Evolutionary conservation across 1,284 basidiomycete species (phyloP).

Genomic region (Trichosporon coremiiforme): DNA sequence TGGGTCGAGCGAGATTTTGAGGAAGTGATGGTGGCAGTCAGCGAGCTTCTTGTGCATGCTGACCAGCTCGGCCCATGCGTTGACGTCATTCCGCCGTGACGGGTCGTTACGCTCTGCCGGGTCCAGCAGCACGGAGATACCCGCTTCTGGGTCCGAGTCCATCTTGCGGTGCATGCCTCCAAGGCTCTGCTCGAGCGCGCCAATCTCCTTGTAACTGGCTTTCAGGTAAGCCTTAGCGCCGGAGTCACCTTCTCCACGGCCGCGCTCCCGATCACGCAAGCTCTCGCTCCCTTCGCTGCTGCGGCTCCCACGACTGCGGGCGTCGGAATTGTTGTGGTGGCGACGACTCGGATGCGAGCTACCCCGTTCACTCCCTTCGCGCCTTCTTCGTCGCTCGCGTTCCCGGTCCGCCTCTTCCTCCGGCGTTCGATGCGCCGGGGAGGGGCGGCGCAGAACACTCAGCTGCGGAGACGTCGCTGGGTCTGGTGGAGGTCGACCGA

Average conservation of each 20-base stretch:
- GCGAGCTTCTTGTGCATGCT: constrained; percentile 63
- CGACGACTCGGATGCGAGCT: constrained; percentile 35
- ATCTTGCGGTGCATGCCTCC: constrained; percentile 55
- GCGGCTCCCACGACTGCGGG: constrained; percentile 48
- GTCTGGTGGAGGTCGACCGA: constrained; percentile 16
- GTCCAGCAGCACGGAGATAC: constrained; percentile 42
- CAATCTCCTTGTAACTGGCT: constrained; percentile 55
- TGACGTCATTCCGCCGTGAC: constrained; percentile 38
- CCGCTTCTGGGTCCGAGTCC: constrained; percentile 51
- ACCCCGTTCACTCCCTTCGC: constrained; percentile 54
- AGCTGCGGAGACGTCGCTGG: constrained; percentile 18
- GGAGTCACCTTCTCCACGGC: constrained; percentile 53
- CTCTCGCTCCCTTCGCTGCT: constrained; percentile 58
- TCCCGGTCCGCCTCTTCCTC: constrained; percentile 54
- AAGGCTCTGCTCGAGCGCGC: constrained; percentile 52
- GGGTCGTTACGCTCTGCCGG: constrained; percentile 23
- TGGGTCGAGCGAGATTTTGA: constrained; percentile 82
- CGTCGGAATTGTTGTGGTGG: constrained; percentile 43
- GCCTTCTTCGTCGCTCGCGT: constrained; percentile 50
- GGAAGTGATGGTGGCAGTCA: constrained; percentile 82
- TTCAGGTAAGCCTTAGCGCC: constrained; percentile 55
- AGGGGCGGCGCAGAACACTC: constrained; percentile 30
- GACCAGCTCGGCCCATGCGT: constrained; percentile 55
- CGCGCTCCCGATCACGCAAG: constrained; percentile 54
- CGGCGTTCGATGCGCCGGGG: constrained; percentile 34